A percentile compares a stretch with the other conserved stretches of the same genome.
These are phyloP conservation scores for Colletotrichum spinosum DNA, from an alignment of 2,329 filamentous ascomycete genomes.

Conservation along the genomic window DNA sequence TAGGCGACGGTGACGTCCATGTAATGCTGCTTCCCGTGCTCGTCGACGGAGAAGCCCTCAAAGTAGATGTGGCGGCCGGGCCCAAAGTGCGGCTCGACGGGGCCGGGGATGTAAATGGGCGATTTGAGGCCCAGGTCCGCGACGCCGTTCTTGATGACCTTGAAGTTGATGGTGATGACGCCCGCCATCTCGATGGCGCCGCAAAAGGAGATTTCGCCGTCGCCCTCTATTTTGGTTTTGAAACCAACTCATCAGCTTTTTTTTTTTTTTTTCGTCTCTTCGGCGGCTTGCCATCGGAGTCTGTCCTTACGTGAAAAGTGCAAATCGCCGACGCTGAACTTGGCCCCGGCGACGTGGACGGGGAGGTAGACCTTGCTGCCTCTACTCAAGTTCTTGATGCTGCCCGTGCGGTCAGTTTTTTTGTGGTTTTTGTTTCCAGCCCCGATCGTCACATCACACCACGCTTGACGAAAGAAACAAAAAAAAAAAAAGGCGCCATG, in stretches of 20 bases:
- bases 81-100: slow-evolving; percentile 89
- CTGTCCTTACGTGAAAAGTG: slow-evolving; percentile 75
- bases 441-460: neutral
- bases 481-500: neutral
- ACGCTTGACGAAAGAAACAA: no score
- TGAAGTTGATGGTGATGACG: slow-evolving; percentile 90
- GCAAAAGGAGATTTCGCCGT: slow-evolving; percentile 91
- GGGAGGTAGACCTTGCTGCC: slow-evolving; percentile 88
- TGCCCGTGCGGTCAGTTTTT: slow-evolving; percentile 34
- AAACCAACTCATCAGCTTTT: neutral
- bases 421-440: neutral
- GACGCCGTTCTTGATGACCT: slow-evolving; percentile 85
- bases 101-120: slow-evolving; percentile 87
- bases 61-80: slow-evolving; percentile 86
- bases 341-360: slow-evolving; percentile 86
- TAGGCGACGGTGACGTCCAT: slow-evolving; percentile 90
- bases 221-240: slow-evolving; percentile 67
- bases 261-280: neutral
- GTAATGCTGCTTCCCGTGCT: slow-evolving; percentile 89
- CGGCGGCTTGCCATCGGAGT: neutral
- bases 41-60: slow-evolving; percentile 90
- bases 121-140: slow-evolving; percentile 80
- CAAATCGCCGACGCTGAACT: slow-evolving; percentile 90
- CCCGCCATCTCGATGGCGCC: slow-evolving; percentile 96
- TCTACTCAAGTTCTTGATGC: slow-evolving; percentile 84